Base-by-base conservation (phyloP, 2,329 filamentous ascomycete genomes). In the Aspergillus pseudoterreus region DNA sequence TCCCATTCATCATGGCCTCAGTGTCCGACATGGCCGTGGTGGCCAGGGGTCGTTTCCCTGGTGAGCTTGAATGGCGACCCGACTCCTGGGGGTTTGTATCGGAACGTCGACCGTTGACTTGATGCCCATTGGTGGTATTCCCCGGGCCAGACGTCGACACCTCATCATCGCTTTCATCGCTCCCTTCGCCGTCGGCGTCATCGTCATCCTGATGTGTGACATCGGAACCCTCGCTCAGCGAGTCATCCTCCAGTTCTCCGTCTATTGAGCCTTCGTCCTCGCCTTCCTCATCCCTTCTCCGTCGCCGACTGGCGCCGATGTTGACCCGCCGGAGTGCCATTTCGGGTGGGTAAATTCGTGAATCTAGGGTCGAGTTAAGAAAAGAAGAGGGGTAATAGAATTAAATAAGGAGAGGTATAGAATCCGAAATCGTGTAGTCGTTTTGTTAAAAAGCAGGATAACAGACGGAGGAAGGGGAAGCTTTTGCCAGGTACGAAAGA, bases 181-280 rank as follows among this genome's bases (percentile, higher is more conserved):
- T 82, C 57, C 77, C 79, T 65, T 82, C 80, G n/a, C 72, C 78
- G 63, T 82, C 80, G 51, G 77, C 81, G 62, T 84, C 79, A 56
- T 83, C 79, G 50, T 81, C 79, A 47, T 83, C 81, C 43, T 74
- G 73, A 54, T 83, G 79, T 59, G 76, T 84, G 56, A 78, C 73
- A 19, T 76, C 70, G 11, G 83, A 85, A 35, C 75, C 78, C 65
- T 85, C 83, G 66, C 82, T 86, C 69, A 84, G 72, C 38, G 83
- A 85, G 65, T 85, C 83, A 59, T 84, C 82, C 46, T 80, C 78
- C 51, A 80, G 59, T 49, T 77, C 77, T 38, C 74, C 79, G 47
- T 73, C 74, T 54, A 80, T 53, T 42, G 74, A 76, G 45, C 69
- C 71, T 54, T 78, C 76, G 54, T 78, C 76, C 59, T 77, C 75